Evolutionary conservation across 2,329 filamentous ascomycete species (phyloP), one percentile per base, ranked within the genome.

Genomic region (Scopulariopsis brevicaulis): DNA sequence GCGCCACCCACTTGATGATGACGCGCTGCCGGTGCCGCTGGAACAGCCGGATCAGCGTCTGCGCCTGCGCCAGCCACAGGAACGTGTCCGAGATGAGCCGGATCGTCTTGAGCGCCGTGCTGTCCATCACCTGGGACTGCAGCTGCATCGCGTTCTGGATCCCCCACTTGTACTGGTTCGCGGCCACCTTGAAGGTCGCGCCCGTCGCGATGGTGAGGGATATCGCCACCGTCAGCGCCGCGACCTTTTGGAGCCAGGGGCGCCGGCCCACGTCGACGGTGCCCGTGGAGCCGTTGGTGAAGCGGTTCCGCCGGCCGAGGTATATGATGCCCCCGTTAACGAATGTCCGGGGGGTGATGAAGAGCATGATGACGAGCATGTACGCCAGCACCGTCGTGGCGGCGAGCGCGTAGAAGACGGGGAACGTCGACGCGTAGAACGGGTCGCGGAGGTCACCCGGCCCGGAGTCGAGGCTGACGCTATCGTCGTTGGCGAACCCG

Each of bases 1-100:
- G 96, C 1, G 93, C 94, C 18, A 93, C 90, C 93, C 93, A 99
- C 74, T 97, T 97, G 74, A 99, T 99, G 63, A 97, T 89, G 56
- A 97, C 86, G 73, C 97, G 97, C 73, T 99, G 94, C 67, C 95
- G 89, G 67, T 97, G 93, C 37, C 94, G 89, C 8, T 94, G 94
- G 65, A 99, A 99, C 1, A 99, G 78, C 57, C 94, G 87, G 64
- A 97, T 97, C 59, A 99, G 74, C 0, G 94, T 99, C 74, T 99
- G 94, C 1, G 96, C 93, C 72, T 99, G 94, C 1, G 94, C 94
- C 46, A 99, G 83, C 93, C 94, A 97, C 34, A 99, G 78, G 70
- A 97, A 97, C 1, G 94, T 92, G 71, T 96, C 91, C 20, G 93
- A 97, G 62, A 99, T 90, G 64, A 97, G 84, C 63, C 92, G 87